Conservation (phyloP, 2,329 filamentous ascomycete species). For the Didymosphaeria variabile region DNA sequence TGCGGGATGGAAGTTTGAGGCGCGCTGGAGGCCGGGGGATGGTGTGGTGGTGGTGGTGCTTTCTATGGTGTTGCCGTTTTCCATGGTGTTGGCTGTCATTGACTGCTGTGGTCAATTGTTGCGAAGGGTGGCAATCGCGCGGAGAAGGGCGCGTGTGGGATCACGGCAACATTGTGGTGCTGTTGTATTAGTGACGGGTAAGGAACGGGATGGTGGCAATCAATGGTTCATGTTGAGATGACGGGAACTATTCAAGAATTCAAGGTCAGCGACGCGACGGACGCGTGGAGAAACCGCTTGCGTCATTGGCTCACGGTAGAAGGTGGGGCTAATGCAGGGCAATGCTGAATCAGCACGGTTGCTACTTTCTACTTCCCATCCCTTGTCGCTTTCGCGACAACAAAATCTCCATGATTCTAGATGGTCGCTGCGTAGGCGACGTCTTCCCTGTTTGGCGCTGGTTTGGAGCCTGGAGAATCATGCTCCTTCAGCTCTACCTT, state of each 20-base stretch:
- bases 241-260: background rate
- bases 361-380: no score
- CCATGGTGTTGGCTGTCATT: background rate
- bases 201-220: no score
- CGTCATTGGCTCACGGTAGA: background rate
- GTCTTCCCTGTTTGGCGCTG: background rate
- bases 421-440: background rate
- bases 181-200: background rate
- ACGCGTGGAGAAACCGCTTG: background rate
- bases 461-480: background rate
- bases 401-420: no score
- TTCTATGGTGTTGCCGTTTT: background rate
- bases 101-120: background rate
- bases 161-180: background rate
- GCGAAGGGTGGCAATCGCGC: background rate
- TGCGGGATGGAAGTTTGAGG: background rate
- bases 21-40: background rate
- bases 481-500: background rate
- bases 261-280: background rate
- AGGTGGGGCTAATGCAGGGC: background rate
- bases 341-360: background rate
- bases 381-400: no score
- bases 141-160: background rate
- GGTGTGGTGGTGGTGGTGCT: background rate
- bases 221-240: background rate